Conservation (phyloP, 1,284 basidiomycete species). For the Boletus nobilissimus region DNA sequence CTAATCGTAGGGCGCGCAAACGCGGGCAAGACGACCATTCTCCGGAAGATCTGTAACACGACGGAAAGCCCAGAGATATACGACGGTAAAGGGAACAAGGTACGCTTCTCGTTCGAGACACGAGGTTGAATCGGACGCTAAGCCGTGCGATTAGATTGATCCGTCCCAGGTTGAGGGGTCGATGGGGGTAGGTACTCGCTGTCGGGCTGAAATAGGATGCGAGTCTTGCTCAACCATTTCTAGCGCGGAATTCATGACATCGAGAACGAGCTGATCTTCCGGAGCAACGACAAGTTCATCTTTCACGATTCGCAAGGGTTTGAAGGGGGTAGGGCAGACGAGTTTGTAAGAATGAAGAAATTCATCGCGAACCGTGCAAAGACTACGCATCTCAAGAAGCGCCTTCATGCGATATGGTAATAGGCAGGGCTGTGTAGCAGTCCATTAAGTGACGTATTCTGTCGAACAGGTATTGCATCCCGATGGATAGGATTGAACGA, state of each 20-base stretch:
- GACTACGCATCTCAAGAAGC: not conserved
- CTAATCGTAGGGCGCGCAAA: not conserved
- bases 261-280: not conserved
- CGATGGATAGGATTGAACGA: not conserved
- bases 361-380: not conserved
- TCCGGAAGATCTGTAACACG: not conserved
- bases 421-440: not conserved
- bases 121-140: not conserved
- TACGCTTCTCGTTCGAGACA: not conserved
- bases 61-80: not conserved
- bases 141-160: not conserved
- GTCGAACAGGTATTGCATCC: not conserved
- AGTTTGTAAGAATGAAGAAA: not conserved
- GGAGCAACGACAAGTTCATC: not conserved
- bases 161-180: not conserved
- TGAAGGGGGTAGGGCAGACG: not conserved
- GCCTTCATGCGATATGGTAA: not conserved
- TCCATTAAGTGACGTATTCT: not conserved
- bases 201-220: not conserved
- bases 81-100: not conserved
- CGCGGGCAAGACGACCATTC: not conserved
- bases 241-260: not conserved
- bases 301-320: not conserved
- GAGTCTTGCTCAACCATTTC: not conserved
- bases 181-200: not conserved